Evolutionary conservation across 73 alveolate species (phyloP).

Genomic region (Paramecium sexaurelia): DNA sequence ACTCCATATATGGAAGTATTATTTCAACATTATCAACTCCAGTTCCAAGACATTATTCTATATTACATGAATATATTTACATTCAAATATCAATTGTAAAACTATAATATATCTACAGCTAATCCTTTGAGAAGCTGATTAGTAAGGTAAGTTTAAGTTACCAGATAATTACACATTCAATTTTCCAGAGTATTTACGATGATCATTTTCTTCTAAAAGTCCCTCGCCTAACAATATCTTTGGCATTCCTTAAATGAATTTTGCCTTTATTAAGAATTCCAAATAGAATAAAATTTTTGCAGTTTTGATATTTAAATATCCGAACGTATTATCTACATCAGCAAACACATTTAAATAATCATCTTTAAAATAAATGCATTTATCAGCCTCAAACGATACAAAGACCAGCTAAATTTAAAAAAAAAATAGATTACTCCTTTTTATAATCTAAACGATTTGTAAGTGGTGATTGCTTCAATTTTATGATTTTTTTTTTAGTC

Average conservation of each 20-base stretch:
- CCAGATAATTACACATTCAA: not conserved
- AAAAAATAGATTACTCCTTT: not conserved
- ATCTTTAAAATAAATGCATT: not conserved
- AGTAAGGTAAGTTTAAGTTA: not conserved
- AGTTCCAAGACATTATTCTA: not conserved
- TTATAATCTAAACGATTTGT: not conserved
- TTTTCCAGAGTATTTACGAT: not conserved
- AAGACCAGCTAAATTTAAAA: not conserved
- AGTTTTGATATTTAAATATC: not conserved
- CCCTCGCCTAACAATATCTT: not conserved
- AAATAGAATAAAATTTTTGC: conserved; percentile 8
- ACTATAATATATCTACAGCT: not conserved
- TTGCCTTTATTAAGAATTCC: not conserved
- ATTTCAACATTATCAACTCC: not conserved
- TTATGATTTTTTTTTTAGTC: not conserved
- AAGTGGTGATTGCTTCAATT: not conserved
- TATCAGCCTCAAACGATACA: not conserved
- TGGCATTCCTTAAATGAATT: not conserved
- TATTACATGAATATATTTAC: not conserved
- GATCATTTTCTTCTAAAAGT: not conserved
- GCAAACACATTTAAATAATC: not conserved
- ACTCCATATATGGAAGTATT: not conserved
- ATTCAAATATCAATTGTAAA: not conserved
- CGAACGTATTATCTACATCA: not conserved
- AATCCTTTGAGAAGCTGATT: not conserved